Percentiles rank a stretch among this genome's conserved stretches.
phyloP scores from a whole-genome alignment of 2,329 filamentous ascomycete genomes.

The Phialophora tarda region DNA sequence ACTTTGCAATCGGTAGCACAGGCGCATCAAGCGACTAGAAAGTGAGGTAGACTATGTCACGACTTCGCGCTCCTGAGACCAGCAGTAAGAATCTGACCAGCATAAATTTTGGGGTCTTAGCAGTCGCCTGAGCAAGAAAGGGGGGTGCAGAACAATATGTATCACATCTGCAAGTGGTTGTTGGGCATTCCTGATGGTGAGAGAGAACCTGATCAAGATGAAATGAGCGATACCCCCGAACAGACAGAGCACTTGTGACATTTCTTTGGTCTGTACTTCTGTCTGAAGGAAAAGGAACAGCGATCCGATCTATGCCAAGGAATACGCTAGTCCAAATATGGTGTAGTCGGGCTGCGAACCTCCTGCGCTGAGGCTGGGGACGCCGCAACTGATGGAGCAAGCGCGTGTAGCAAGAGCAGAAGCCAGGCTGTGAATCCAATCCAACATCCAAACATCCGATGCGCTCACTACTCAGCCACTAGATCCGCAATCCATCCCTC shows the following conservation, averaged over 20 bases:
- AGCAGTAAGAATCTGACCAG: background rate
- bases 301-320: background rate
- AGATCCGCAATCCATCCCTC: conserved; percentile 10
- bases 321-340: background rate
- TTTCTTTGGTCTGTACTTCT: too few relatives aligned
- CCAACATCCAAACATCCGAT: conserved; percentile 10
- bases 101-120: background rate
- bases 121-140: background rate
- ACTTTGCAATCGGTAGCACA: background rate
- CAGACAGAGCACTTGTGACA: background rate
- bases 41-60: background rate
- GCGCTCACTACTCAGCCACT: conserved; percentile 8
- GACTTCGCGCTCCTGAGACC: background rate
- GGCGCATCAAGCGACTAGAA: background rate
- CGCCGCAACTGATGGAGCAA: conserved; percentile 1
- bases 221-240: background rate
- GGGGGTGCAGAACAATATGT: background rate
- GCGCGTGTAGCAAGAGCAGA: conserved; percentile 2
- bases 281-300: background rate
- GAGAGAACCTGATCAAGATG: background rate
- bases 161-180: background rate
- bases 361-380: background rate
- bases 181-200: background rate
- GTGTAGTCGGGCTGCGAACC: background rate
- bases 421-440: background rate